A percentile compares a stretch with the other conserved stretches of the same genome.
Conservation (phyloP, 202 grass and related monocot genomes). For the Eragrostis tef region DNA sequence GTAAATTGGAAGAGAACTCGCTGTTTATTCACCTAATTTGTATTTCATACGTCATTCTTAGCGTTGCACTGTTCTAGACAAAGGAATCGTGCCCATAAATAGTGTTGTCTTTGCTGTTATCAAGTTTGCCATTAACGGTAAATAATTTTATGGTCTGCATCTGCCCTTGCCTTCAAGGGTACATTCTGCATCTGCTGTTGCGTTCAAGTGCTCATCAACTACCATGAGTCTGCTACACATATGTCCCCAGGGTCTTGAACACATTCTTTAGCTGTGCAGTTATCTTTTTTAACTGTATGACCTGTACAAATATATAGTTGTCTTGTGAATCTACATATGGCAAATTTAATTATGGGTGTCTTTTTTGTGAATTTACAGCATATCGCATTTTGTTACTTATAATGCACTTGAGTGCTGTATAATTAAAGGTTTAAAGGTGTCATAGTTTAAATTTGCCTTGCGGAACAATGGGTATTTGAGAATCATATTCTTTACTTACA, state of each 20-base stretch:
- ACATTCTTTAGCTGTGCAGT: not conserved
- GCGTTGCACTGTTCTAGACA: not conserved
- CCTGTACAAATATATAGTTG: not conserved
- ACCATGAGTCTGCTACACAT: not conserved
- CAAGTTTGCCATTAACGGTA: not conserved
- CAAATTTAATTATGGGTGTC: not conserved
- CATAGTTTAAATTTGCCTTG: slow-evolving; percentile 18
- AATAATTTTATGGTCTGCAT: not conserved
- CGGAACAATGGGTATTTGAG: slow-evolving; percentile 16
- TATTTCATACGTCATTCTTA: not conserved
- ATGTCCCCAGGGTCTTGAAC: not conserved
- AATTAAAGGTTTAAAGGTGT: slow-evolving; percentile 21
- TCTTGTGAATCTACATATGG: not conserved
- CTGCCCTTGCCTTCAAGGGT: not conserved
- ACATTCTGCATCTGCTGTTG: not conserved
- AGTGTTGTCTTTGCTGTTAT: not conserved
- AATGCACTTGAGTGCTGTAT: not conserved
- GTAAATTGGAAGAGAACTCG: not conserved
- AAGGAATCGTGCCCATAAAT: not conserved
- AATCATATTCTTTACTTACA: slow-evolving; percentile 38
- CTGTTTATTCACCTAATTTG: not conserved
- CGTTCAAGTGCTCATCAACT: not conserved
- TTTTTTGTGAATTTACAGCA: not conserved
- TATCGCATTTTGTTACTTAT: slow-evolving; percentile 3
- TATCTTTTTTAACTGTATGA: not conserved